Conservation (phyloP, 2,329 filamentous ascomycete genomes). For the Hawksworthiomyces lignivorus region DNA sequence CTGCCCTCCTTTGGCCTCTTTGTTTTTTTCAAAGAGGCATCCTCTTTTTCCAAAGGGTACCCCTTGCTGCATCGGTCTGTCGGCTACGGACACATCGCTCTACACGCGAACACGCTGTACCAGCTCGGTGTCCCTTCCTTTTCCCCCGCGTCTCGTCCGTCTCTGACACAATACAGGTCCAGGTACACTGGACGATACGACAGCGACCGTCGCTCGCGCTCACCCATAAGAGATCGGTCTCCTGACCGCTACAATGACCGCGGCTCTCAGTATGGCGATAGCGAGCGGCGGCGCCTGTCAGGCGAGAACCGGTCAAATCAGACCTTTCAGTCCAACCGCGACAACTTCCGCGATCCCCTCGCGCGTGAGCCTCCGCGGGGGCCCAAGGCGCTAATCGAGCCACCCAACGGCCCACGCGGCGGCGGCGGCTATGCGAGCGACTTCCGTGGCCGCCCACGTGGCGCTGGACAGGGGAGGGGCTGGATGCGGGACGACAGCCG, state of each 20-base stretch:
- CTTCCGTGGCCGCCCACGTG: slow-evolving; percentile 53
- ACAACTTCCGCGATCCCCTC: slow-evolving; percentile 47
- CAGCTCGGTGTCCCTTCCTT: too few species aligned
- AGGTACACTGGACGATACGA: slow-evolving; percentile 56
- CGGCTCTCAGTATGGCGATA: slow-evolving; percentile 48
- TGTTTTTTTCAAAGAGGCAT: neutral
- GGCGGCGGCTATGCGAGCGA: slow-evolving; percentile 59
- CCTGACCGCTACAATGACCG: slow-evolving; percentile 55
- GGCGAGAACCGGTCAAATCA: slow-evolving; percentile 49
- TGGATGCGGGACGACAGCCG: slow-evolving; percentile 59
- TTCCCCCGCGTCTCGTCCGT: too few species aligned
- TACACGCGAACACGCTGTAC: too few species aligned
- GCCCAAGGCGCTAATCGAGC: slow-evolving; percentile 69
- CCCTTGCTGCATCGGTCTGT: too few species aligned
- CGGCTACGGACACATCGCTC: too few species aligned
- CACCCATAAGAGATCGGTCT: slow-evolving; percentile 56
- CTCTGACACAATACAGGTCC: slow-evolving; percentile 31
- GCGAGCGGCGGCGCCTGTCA: slow-evolving; percentile 62
- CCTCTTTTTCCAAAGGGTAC: too few species aligned
- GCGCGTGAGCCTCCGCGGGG: slow-evolving; percentile 69
- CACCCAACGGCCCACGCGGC: slow-evolving; percentile 59
- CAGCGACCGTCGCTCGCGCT: slow-evolving; percentile 56
- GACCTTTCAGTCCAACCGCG: slow-evolving; percentile 53
- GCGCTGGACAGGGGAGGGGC: slow-evolving; percentile 44
- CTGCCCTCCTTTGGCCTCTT: neutral